These are phyloP conservation scores for Calonectria pteridis DNA, from an alignment of 2,329 filamentous ascomycete genomes.

Conservation along the genomic window DNA sequence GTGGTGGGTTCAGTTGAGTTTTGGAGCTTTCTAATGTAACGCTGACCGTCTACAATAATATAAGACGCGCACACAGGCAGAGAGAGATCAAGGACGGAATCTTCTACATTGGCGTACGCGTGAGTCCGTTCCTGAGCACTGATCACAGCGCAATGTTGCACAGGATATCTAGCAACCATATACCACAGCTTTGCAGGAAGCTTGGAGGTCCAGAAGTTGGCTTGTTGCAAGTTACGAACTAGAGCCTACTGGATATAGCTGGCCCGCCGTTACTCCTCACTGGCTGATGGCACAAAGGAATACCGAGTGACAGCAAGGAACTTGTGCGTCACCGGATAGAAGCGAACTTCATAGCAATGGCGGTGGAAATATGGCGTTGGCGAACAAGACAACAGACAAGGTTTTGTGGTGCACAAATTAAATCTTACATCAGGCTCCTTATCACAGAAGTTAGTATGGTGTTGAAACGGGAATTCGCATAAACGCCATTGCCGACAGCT, in stretches of 20 bases:
- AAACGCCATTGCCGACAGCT: constrained; percentile 21
- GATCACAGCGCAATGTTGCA: constrained; percentile 17
- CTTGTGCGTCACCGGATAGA: constrained; percentile 15
- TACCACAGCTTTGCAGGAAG: constrained; percentile 27
- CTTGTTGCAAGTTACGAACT: constrained; percentile 12
- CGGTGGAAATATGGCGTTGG: constrained; percentile 20
- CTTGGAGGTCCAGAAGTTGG: constrained; percentile 13
- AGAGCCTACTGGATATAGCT: constrained; percentile 24
- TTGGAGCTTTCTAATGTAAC: constrained; percentile 17
- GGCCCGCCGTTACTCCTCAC: constrained; percentile 25
- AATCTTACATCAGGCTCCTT: constrained; percentile 10
- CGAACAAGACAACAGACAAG: constrained; percentile 7
- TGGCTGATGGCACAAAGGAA: constrained; percentile 14
- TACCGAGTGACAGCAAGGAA: constrained; percentile 27
- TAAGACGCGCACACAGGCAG: constrained; percentile 16
- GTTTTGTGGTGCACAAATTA: background rate
- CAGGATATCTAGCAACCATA: constrained; percentile 20
- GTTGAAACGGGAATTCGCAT: constrained; percentile 18
- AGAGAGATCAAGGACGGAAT: constrained; percentile 12
- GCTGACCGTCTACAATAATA: constrained; percentile 24
- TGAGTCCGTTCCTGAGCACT: constrained; percentile 23
- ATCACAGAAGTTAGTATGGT: constrained; percentile 3
- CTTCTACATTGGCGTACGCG: background rate
- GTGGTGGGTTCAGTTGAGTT: constrained; percentile 12
- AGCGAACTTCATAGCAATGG: constrained; percentile 22